Evolutionary conservation across 352 stramenopile species (phyloP).

Genomic region (Phytophthora sp.): DNA sequence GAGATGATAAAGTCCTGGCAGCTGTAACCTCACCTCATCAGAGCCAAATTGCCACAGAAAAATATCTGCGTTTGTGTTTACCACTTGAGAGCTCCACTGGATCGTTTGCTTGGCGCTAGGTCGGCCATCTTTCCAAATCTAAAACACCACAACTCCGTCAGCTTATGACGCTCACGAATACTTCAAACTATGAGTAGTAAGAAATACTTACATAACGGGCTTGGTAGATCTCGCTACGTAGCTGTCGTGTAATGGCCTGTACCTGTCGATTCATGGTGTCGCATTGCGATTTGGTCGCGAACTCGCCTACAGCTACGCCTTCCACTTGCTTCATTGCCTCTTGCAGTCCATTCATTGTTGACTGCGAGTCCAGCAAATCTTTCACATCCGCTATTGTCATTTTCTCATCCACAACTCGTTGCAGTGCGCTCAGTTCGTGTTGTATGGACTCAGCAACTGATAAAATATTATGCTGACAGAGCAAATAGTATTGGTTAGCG

Average conservation of each 20-base stretch:
- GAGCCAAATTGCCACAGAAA: slow-evolving; percentile 67
- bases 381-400: slow-evolving; percentile 42
- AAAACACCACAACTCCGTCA: neutral
- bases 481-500: neutral
- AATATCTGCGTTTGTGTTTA: slow-evolving; percentile 73
- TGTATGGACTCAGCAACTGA: slow-evolving; percentile 55
- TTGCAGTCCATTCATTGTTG: slow-evolving; percentile 34
- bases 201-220: slow-evolving; percentile 64
- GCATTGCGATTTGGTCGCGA: slow-evolving; percentile 39
- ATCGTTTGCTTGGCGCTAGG: slow-evolving; percentile 63
- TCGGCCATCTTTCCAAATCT: slow-evolving; percentile 78
- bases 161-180: neutral
- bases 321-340: slow-evolving; percentile 34
- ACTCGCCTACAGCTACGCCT: slow-evolving; percentile 34
- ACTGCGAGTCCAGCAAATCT: slow-evolving; percentile 38
- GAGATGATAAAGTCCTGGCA: slow-evolving; percentile 75
- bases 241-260: slow-evolving; percentile 49
- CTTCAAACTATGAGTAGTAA: neutral
- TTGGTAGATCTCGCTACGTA: slow-evolving; percentile 77
- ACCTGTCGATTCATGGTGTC: slow-evolving; percentile 47
- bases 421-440: slow-evolving; percentile 37
- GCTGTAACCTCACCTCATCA: slow-evolving; percentile 53
- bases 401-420: slow-evolving; percentile 39
- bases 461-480: slow-evolving; percentile 45
- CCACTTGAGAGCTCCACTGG: slow-evolving; percentile 66